Percentiles rank a stretch among this genome's conserved stretches.
phyloP scores from a whole-genome alignment of 345 rosid species.

The Hypericum androsaemum region DNA sequence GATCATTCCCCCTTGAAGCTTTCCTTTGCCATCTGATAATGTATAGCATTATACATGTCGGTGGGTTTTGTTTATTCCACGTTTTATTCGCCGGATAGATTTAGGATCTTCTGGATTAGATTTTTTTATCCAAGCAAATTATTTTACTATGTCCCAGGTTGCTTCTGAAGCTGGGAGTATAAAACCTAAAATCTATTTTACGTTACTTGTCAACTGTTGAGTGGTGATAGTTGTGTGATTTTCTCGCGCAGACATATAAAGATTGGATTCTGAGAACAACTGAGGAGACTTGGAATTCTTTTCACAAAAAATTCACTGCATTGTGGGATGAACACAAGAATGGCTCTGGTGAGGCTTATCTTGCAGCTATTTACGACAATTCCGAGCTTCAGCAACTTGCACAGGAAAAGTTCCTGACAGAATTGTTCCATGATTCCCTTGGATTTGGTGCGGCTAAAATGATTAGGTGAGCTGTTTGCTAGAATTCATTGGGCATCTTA shows the following conservation, averaged over 20 bases:
- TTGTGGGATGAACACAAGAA: constrained; percentile 75
- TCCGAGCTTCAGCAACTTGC: constrained; percentile 51
- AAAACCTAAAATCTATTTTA: too few relatives aligned
- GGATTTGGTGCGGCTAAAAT: constrained; percentile 97
- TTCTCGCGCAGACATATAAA: constrained; percentile 44
- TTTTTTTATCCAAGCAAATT: too few relatives aligned
- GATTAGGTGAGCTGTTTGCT: constrained; percentile 49
- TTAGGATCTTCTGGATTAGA: too few relatives aligned
- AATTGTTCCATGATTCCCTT: constrained; percentile 71
- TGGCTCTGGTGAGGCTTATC: constrained; percentile 84
- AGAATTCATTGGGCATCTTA: not conserved
- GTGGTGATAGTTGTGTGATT: not conserved
- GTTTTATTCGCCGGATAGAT: too few relatives aligned
- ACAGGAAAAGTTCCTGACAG: constrained; percentile 50
- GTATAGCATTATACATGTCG: too few relatives aligned
- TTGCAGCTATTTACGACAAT: constrained; percentile 61
- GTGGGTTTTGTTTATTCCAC: too few relatives aligned
- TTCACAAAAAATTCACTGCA: constrained; percentile 45
- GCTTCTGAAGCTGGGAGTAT: too few relatives aligned
- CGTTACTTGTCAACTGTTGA: too few relatives aligned
- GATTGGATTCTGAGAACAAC: constrained; percentile 64
- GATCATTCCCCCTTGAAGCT: too few relatives aligned
- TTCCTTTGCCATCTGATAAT: not conserved
- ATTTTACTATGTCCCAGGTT: too few relatives aligned
- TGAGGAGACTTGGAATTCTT: constrained; percentile 73